Base-by-base conservation (phyloP, 257 asterid genomes). In the Gynochthodes officinalis region DNA sequence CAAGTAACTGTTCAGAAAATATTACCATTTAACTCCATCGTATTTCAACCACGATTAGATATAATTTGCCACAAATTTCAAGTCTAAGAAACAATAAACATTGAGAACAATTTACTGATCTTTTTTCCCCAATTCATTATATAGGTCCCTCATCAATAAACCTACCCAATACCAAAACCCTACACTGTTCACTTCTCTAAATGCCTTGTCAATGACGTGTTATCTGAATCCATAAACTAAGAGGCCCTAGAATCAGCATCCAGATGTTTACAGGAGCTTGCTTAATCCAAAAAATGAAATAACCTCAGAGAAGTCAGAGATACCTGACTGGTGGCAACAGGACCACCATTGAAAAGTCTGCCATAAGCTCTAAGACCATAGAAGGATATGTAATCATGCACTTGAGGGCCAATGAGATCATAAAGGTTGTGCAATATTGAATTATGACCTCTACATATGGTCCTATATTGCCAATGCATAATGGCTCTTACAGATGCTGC, bases 401-500 rank as follows among this genome's bases (percentile, higher is more conserved):
- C 77, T 83, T 83, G 82, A 75, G 96, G 86, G 65, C 97, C 98
- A 78, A 93, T 78, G 73, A 83, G 79, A 70, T 83, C 80, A 75
- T 67, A 82, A 25, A 93, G 91, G 75, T 87, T 93, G 78, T 91
- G 95, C 82, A 93, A 72, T 80, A 93, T 93, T 55, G 98, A 93
- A 76, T 81, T 80, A 64, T 78, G 81, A 67, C 97, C 97, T 76
- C 96, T 82, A 82, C 83, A 83, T 74, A 93, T 91, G 76, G 98
- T 88, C 77, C 98, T 87, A 74, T 91, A 91, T 75, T 91, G 96
- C 98, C 98, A 93, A 83, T 89, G 98, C 97, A 93, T 91, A 75
- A 93, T 91, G 75, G 98, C 98, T 80, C 98, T 84, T 73, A 91
- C 96, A 77, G 98, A 91, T 77, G 98, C 98, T 66, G 98, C 97